A percentile compares a stretch with the other conserved stretches of the same genome.
phyloP scores from a whole-genome alignment of 768 basidiomycete species.

The Macrolepiota albuminosa region DNA sequence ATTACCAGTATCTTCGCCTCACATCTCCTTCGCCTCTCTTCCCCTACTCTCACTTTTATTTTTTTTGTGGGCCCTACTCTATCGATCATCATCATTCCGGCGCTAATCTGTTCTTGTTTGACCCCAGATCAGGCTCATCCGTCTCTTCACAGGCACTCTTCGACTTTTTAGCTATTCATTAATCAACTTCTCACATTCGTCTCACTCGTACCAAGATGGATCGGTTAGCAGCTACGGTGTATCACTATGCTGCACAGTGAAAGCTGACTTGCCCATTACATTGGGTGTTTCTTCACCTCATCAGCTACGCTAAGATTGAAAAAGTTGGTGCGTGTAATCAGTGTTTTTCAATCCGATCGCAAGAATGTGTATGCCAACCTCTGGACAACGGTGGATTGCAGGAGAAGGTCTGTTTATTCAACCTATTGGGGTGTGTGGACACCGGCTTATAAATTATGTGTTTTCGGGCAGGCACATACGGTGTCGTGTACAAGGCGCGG shows the following conservation, averaged over 20 bases:
- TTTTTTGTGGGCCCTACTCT: conserved; percentile 12
- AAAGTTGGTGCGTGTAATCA: conserved; percentile 81
- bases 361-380: conserved; percentile 1
- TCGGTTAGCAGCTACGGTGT: conserved; percentile 29
- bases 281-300: conserved; percentile 8
- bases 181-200: conserved; percentile 1
- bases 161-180: conserved; percentile 6
- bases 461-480: conserved; percentile 77
- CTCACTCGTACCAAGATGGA: conserved; percentile 30
- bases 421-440: not conserved
- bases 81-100: conserved; percentile 13
- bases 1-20: conserved; percentile 10
- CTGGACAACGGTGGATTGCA: conserved; percentile 18
- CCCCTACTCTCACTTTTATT: conserved; percentile 13
- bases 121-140: conserved; percentile 11
- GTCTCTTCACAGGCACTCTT: conserved; percentile 12
- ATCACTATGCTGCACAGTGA: conserved; percentile 10
- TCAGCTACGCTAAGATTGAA: conserved; percentile 94
- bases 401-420: conserved; percentile 44
- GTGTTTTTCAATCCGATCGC: conserved; percentile 8
- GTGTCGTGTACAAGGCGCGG: conserved; percentile 96
- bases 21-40: conserved; percentile 14
- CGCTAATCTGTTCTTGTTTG: not conserved
- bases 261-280: conserved; percentile 13
- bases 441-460: conserved; percentile 9